A percentile compares a stretch with the other conserved stretches of the same genome.
These are phyloP conservation scores for Nasturtium officinale DNA, from an alignment of 345 rosid genomes.

Conservation along the genomic window DNA sequence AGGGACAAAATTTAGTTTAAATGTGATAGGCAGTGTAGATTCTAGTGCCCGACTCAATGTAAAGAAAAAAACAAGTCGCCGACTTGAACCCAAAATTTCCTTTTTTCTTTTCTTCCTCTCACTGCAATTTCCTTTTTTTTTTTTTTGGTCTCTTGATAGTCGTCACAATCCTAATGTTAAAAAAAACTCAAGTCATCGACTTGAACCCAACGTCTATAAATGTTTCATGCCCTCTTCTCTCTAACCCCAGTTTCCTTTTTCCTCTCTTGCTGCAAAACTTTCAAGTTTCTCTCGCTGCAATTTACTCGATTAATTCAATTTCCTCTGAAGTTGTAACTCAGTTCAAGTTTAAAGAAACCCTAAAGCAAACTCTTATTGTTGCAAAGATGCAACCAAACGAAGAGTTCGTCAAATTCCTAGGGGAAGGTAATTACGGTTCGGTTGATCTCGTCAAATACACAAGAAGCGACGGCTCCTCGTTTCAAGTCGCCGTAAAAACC, in stretches of 20 bases:
- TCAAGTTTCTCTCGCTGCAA: not conserved
- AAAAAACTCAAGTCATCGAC: not conserved
- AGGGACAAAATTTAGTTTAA: too few relatives aligned
- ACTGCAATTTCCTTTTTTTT: not conserved
- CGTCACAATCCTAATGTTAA: not conserved
- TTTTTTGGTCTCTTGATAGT: not conserved
- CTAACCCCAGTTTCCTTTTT: not conserved
- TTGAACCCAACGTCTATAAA: not conserved
- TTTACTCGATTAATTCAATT: not conserved
- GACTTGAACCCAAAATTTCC: too few relatives aligned
- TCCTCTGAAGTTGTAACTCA: not conserved
- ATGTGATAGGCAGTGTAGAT: not conserved
- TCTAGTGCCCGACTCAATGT: not conserved
- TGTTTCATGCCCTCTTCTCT: not conserved
- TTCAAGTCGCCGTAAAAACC: conserved; percentile 40
- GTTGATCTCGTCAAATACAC: not conserved
- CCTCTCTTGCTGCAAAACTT: not conserved
- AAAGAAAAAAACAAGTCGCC: too few relatives aligned
- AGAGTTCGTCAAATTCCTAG: not conserved
- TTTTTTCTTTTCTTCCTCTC: not conserved
- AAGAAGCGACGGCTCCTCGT: not conserved
- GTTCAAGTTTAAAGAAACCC: not conserved
- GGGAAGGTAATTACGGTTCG: not conserved
- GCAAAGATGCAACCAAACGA: not conserved
- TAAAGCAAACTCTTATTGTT: not conserved